phyloP scores from a whole-genome alignment of 441 rosid species.

The Adansonia madagascariensis region DNA sequence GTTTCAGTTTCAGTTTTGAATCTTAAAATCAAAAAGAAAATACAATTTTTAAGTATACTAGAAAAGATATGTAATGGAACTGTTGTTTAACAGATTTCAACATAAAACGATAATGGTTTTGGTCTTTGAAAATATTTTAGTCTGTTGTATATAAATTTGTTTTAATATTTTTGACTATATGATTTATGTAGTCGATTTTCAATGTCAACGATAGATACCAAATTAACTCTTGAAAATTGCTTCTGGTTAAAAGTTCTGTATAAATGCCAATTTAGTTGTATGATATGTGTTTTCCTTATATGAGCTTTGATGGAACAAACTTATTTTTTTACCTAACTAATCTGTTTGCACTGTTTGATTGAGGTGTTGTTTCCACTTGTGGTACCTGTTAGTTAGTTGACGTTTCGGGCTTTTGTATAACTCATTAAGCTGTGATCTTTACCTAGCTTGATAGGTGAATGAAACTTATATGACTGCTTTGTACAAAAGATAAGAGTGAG shows the following conservation, averaged over 20 bases:
- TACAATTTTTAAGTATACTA: neutral
- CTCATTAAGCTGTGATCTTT: neutral
- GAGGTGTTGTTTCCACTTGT: neutral
- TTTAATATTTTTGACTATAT: neutral
- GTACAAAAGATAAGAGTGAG: constrained; percentile 8
- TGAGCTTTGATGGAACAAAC: constrained; percentile 15
- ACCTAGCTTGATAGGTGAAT: neutral
- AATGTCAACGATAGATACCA: neutral
- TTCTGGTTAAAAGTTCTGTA: neutral
- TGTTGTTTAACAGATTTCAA: neutral
- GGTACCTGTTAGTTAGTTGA: neutral
- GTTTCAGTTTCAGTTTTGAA: constrained; percentile 3
- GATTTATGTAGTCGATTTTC: constrained; percentile 5
- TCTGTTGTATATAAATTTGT: neutral
- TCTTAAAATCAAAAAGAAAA: neutral
- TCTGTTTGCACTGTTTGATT: neutral
- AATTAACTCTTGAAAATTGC: neutral
- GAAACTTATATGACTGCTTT: neutral
- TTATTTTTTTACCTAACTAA: neutral
- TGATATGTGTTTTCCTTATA: neutral
- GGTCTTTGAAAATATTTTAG: neutral
- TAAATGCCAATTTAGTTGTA: constrained; percentile 16
- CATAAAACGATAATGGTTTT: neutral
- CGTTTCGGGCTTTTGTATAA: neutral
- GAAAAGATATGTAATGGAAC: neutral